Base-by-base conservation (phyloP, 2,329 filamentous ascomycete genomes). In the Penicillium brevicompactum region DNA sequence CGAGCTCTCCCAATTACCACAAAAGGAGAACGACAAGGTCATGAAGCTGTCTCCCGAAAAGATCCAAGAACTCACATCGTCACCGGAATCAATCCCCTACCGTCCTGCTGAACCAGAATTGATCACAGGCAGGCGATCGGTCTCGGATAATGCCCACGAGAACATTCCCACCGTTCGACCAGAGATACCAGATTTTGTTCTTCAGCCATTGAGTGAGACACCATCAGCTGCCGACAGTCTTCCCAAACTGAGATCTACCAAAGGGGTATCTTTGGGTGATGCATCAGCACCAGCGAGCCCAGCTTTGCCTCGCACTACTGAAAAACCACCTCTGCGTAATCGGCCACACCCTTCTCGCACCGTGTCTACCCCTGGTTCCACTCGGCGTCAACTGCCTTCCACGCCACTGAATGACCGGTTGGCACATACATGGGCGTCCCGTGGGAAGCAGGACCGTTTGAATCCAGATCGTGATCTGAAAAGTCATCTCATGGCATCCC, bases 1-100 rank as follows among this genome's bases (percentile, higher is more conserved):
- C 16, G 69, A 70, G 27, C 49, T 51, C 7, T 62, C 67, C n/a
- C 63, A 64, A 16, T 48, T 30, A 9, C 56, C 60, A 38, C 53
- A 61, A 6, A 64, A 65, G 11, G 69, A 71, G 21, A 67, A 69
- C 46, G 67, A 78, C 5, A 76, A 73, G 57, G 67, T 80, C 3
- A 67, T 82, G 55, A 85, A 82, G 62, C 70, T 85, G 30, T 84
- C 82, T 3, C 78, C 79, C 2, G 76, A 76, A 40, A 78, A 84
- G 66, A 80, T 85, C 2, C 76, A 82, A 41, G 81, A 83, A 43
- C 75, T 85, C 41, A 82, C 81, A 5, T 70, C 77, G 14, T 82
- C 82, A 11, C 80, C 82, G 8, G 75, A 81, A 14, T 84, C 80
- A 41, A 74, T 84, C n/a, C 80, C 82, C 3, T 66, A 82, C 37